Conservation (phyloP, 2,329 filamentous ascomycete species). For the Capronia coronata region DNA sequence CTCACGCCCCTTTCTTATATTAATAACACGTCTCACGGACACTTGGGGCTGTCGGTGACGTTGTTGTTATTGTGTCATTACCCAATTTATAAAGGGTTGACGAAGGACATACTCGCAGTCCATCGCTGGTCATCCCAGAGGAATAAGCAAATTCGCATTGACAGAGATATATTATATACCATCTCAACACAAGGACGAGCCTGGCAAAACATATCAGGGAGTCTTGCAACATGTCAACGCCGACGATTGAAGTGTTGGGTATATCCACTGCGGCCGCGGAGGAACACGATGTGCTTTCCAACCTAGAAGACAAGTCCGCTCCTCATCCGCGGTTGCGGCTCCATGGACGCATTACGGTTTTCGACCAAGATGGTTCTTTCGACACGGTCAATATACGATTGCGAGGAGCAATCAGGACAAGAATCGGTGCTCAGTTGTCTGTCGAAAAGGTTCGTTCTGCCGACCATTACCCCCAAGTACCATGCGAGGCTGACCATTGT, state of each 20-base stretch:
- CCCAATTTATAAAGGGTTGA: no score
- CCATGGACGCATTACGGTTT: constrained; percentile 15
- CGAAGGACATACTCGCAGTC: no score
- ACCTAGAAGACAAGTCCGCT: constrained; percentile 7
- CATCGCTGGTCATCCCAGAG: no score
- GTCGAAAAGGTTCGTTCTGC: constrained; percentile 9
- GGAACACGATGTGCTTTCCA: background rate
- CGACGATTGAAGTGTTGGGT: constrained; percentile 18
- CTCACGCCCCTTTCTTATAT: no score
- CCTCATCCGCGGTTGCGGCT: constrained; percentile 7
- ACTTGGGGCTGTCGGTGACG: no score
- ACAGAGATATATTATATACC: no score
- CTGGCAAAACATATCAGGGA: no score
- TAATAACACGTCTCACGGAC: no score
- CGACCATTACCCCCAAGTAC: background rate
- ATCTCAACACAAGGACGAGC: no score
- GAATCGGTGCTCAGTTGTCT: constrained; percentile 12
- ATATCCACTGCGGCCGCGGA: constrained; percentile 5
- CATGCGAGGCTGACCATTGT: background rate
- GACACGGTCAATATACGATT: constrained; percentile 16
- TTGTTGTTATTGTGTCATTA: no score
- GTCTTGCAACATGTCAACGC: constrained; percentile 13
- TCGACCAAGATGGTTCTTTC: constrained; percentile 16
- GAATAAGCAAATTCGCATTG: no score
- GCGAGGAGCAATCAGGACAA: constrained; percentile 16